Evolutionary conservation across 768 basidiomycete genomes (phyloP).

Genomic region (Trametes coccinea): DNA sequence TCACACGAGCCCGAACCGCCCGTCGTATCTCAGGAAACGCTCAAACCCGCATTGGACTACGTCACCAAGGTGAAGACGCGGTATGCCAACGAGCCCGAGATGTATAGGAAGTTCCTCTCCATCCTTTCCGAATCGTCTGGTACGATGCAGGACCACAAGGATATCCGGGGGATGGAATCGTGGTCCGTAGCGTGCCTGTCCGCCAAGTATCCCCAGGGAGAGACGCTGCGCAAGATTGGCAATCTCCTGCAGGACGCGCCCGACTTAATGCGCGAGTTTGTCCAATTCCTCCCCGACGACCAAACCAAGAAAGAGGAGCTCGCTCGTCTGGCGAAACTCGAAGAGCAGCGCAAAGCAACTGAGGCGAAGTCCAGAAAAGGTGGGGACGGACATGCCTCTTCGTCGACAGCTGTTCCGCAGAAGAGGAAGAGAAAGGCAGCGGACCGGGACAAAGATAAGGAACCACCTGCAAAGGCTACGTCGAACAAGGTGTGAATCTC

Average conservation of each 20-base stretch:
- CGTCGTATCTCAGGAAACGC: slow-evolving; percentile 28
- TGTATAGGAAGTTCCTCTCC: slow-evolving; percentile 77
- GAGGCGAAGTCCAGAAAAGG: slow-evolving; percentile 40
- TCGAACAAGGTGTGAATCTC: slow-evolving; percentile 29
- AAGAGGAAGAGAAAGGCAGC: slow-evolving; percentile 70
- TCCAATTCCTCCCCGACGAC: slow-evolving; percentile 66
- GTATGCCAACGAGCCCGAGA: slow-evolving; percentile 76
- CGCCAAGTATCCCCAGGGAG: slow-evolving; percentile 43
- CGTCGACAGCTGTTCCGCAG: slow-evolving; percentile 48
- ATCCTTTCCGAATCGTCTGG: slow-evolving; percentile 68
- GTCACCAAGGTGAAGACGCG: slow-evolving; percentile 96
- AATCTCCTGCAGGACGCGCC: slow-evolving; percentile 73
- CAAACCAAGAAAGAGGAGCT: slow-evolving; percentile 26
- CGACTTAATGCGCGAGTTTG: slow-evolving; percentile 72
- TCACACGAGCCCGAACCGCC: slow-evolving; percentile 1
- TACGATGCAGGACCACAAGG: slow-evolving; percentile 39
- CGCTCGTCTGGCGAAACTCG: slow-evolving; percentile 27
- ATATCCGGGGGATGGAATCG: slow-evolving; percentile 39
- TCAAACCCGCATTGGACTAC: slow-evolving; percentile 87
- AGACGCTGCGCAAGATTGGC: slow-evolving; percentile 69
- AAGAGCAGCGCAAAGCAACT: slow-evolving; percentile 23
- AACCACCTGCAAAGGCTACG: slow-evolving; percentile 22
- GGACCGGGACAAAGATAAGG: slow-evolving; percentile 44
- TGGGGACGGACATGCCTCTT: slow-evolving; percentile 37
- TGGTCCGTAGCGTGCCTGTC: slow-evolving; percentile 20